phyloP scores from a whole-genome alignment of 1,139 yeast genomes.

The Torulaspora pretoriensis region DNA sequence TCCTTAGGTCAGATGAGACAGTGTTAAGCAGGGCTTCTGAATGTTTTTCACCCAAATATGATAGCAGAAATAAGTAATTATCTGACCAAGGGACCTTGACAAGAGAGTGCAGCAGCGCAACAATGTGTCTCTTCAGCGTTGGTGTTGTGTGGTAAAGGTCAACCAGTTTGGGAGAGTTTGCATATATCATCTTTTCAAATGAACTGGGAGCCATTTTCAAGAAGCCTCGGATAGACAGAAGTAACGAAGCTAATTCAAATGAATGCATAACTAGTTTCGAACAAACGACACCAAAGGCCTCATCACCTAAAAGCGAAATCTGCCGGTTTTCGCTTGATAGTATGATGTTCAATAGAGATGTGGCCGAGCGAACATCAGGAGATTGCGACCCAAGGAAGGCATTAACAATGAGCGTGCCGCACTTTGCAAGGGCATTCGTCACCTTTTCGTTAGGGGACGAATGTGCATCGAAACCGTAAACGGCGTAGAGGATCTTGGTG shows the following conservation, averaged over 20 bases:
- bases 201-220: slow-evolving; percentile 52
- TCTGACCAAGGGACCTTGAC: slow-evolving; percentile 59
- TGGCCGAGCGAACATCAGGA: slow-evolving; percentile 52
- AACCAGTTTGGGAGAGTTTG: slow-evolving; percentile 54
- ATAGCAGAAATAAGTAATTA: slow-evolving; percentile 69
- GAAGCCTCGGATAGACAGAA: slow-evolving; percentile 53
- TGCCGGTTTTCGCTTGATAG: slow-evolving; percentile 39
- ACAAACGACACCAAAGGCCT: slow-evolving; percentile 21
- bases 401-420: slow-evolving; percentile 49
- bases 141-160: slow-evolving; percentile 52
- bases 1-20: slow-evolving; percentile 57
- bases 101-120: slow-evolving; percentile 57
- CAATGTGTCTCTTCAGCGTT: slow-evolving; percentile 47
- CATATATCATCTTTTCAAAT: slow-evolving; percentile 59
- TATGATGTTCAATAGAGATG: slow-evolving; percentile 41
- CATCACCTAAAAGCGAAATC: slow-evolving; percentile 20
- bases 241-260: slow-evolving; percentile 42
- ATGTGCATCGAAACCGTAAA: slow-evolving; percentile 54
- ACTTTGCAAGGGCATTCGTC: slow-evolving; percentile 47
- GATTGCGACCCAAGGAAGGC: slow-evolving; percentile 54
- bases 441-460: slow-evolving; percentile 42
- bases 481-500: slow-evolving; percentile 49
- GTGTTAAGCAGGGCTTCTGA: slow-evolving; percentile 58
- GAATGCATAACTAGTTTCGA: slow-evolving; percentile 36
- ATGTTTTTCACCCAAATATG: slow-evolving; percentile 66